Conservation (phyloP, 1,139 yeast genomes). For the Blastobotrys ciferrii region DNA sequence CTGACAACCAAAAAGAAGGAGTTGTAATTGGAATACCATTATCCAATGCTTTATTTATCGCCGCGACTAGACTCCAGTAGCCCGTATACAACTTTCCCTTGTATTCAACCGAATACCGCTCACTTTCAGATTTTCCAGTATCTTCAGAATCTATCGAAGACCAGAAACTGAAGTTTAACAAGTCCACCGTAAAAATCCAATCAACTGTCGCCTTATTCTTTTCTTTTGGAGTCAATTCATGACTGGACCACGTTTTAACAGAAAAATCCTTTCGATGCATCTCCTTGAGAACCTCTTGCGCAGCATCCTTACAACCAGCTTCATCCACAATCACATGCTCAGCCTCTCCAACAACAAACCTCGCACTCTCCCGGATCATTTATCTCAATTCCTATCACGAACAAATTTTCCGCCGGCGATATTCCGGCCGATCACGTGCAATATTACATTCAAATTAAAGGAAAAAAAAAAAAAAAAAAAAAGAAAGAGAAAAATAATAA, state of each 20-base stretch:
- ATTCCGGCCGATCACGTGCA: constrained; percentile 52
- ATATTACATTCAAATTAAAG: no score
- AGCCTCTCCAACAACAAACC: constrained; percentile 32
- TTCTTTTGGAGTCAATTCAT: constrained; percentile 36
- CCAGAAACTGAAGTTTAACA: constrained; percentile 46
- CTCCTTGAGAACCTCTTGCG: constrained; percentile 29
- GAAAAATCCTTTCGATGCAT: constrained; percentile 35
- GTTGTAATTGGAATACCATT: constrained; percentile 40
- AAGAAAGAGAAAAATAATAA: no score
- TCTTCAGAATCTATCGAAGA: constrained; percentile 38
- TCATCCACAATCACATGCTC: constrained; percentile 31
- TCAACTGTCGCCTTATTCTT: constrained; percentile 21
- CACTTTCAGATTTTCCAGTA: constrained; percentile 33
- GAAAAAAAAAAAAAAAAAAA: no score
- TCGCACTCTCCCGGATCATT: constrained; percentile 29
- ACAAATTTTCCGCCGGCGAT: constrained; percentile 65
- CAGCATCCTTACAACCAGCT: constrained; percentile 33
- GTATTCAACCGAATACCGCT: constrained; percentile 38
- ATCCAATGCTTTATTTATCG: constrained; percentile 42
- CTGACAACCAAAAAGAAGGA: constrained; percentile 37
- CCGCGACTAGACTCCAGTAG: constrained; percentile 46
- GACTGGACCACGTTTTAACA: constrained; percentile 39
- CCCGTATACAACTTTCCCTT: constrained; percentile 40
- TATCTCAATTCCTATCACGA: constrained; percentile 41
- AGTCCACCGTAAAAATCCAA: constrained; percentile 44